These are phyloP conservation scores for Plasmodium relictum DNA, from an alignment of 169 alveolate genomes.

Conservation along the genomic window DNA sequence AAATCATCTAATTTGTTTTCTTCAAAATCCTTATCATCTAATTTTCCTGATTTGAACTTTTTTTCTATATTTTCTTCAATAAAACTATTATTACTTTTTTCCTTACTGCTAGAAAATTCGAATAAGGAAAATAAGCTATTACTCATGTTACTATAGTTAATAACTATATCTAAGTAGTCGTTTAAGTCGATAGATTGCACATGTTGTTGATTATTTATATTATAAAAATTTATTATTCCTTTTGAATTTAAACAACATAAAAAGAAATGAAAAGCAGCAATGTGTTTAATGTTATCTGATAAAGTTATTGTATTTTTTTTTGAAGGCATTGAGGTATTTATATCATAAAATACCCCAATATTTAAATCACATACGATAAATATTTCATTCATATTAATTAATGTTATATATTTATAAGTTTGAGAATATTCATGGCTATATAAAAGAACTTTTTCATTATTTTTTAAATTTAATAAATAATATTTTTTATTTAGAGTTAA, in stretches of 20 bases:
- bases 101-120: neutral
- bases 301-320: conserved; percentile 46
- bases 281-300: neutral
- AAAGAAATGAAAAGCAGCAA: conserved; percentile 35
- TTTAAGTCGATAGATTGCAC: conserved; percentile 29
- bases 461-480: conserved; percentile 10
- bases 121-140: neutral
- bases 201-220: conserved; percentile 57
- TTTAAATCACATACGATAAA: conserved; percentile 71
- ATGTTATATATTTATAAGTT: conserved; percentile 42
- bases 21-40: neutral
- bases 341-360: conserved; percentile 71
- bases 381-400: conserved; percentile 38
- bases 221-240: conserved; percentile 32
- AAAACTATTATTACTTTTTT: neutral
- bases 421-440: conserved; percentile 69
- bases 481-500: conserved; percentile 31
- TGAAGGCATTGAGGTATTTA: conserved; percentile 63
- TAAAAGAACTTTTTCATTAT: conserved; percentile 35
- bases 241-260: conserved; percentile 25
- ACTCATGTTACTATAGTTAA: conserved; percentile 8
- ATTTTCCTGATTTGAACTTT: neutral
- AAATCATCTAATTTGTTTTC: neutral
- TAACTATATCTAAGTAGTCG: neutral
- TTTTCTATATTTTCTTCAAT: neutral